Evolutionary conservation across 495 filamentous ascomycete species (phyloP).

Genomic region (Parmelia sp.): DNA sequence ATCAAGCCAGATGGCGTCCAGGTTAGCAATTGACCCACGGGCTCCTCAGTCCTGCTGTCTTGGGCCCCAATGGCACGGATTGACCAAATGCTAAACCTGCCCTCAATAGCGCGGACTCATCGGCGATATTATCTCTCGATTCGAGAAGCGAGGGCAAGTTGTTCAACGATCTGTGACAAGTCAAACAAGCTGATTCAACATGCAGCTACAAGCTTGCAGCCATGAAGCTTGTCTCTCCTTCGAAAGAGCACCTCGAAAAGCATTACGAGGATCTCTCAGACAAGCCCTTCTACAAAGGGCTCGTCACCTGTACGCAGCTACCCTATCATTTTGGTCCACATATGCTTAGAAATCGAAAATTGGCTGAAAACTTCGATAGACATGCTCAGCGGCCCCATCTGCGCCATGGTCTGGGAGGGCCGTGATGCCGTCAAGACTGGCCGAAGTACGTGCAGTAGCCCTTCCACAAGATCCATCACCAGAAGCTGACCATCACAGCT

Average conservation of each 20-base stretch:
- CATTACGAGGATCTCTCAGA: constrained; percentile 89
- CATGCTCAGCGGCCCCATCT: constrained; percentile 95
- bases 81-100: not conserved
- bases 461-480: not conserved
- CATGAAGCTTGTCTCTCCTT: constrained; percentile 85
- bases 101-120: constrained; percentile 78
- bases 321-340: not conserved
- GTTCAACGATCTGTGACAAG: constrained; percentile 1
- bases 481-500: constrained; percentile 36
- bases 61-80: constrained; percentile 27
- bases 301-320: constrained; percentile 65
- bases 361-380: constrained; percentile 45
- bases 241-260: constrained; percentile 90
- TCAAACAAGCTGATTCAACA: constrained; percentile 4
- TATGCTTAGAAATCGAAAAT: too few relatives aligned
- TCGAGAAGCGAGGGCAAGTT: constrained; percentile 84
- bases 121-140: constrained; percentile 92
- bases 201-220: constrained; percentile 90
- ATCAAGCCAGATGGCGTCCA: constrained; percentile 99
- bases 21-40: constrained; percentile 47
- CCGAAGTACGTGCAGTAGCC: constrained; percentile 55
- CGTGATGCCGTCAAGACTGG: constrained; percentile 97
- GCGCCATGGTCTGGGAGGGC: constrained; percentile 99
- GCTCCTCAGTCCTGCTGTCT: constrained; percentile 12
- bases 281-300: constrained; percentile 95